Conservation (phyloP, 1,139 yeast species). For the Geotrichum histeridarum region DNA sequence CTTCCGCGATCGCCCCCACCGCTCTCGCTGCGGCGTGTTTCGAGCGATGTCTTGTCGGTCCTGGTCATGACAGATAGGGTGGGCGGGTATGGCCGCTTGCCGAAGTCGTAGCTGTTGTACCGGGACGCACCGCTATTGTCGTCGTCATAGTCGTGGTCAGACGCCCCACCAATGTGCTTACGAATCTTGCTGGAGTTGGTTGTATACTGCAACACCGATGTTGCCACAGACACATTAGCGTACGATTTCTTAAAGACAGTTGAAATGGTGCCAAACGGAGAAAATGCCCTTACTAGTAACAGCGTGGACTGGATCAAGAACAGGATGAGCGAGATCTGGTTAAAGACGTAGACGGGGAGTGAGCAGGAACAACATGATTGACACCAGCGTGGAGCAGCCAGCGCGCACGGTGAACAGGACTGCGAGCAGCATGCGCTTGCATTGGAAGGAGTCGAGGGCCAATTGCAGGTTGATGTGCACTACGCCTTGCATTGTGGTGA, state of each 20-base stretch:
- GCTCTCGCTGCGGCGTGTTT: too few relatives aligned
- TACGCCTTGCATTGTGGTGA: constrained; percentile 12
- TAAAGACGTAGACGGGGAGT: constrained; percentile 52
- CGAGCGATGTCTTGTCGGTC: too few relatives aligned
- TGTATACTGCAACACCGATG: constrained; percentile 48
- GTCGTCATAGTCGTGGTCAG: not conserved
- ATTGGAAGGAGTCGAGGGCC: constrained; percentile 38
- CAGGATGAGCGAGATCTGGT: constrained; percentile 53
- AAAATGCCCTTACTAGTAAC: constrained; percentile 49
- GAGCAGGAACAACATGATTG: constrained; percentile 23
- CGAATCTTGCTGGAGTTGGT: not conserved
- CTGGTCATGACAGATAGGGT: too few relatives aligned
- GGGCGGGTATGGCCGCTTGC: too few relatives aligned
- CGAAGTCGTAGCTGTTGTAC: not conserved
- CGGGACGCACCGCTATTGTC: not conserved
- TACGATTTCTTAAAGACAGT: constrained; percentile 49
- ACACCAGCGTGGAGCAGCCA: constrained; percentile 39
- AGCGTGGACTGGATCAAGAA: constrained; percentile 56
- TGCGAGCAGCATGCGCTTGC: constrained; percentile 35
- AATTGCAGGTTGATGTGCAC: not conserved
- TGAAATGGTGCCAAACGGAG: constrained; percentile 49
- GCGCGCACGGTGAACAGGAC: constrained; percentile 37
- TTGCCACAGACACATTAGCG: constrained; percentile 48
- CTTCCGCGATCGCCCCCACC: too few relatives aligned
- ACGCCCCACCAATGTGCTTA: not conserved